phyloP scores from a whole-genome alignment of 768 basidiomycete genomes.

The Macrocybe gigantea region DNA sequence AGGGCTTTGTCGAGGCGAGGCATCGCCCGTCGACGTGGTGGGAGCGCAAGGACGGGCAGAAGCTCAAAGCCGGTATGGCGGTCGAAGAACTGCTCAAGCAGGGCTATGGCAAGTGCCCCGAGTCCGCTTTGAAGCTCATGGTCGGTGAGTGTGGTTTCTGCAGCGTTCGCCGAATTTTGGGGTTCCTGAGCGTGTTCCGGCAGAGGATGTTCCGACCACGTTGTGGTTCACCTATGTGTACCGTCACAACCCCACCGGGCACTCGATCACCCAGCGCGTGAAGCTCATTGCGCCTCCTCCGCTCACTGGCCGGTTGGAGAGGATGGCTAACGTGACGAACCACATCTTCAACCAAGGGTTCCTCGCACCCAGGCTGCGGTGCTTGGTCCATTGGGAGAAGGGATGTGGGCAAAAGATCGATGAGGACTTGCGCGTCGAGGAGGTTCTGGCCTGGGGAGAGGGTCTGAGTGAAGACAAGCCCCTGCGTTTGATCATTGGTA shows the following conservation, averaged over 20 bases:
- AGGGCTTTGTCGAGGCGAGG: slow-evolving; percentile 41
- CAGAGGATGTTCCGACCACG: slow-evolving; percentile 33
- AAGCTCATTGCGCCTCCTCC: slow-evolving; percentile 25
- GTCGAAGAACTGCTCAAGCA: slow-evolving; percentile 30
- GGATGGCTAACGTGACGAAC: slow-evolving; percentile 42
- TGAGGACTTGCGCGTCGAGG: slow-evolving; percentile 18
- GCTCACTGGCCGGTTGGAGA: slow-evolving; percentile 22
- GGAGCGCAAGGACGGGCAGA: slow-evolving; percentile 33
- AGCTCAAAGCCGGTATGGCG: slow-evolving; percentile 25
- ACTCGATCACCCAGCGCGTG: slow-evolving; percentile 35
- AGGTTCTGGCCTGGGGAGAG: slow-evolving; percentile 22
- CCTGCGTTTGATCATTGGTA: slow-evolving; percentile 31
- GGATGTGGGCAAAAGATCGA: slow-evolving; percentile 26
- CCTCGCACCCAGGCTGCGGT: slow-evolving; percentile 25
- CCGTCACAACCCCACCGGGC: slow-evolving; percentile 21
- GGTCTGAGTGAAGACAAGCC: slow-evolving; percentile 29
- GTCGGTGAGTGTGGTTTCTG: slow-evolving; percentile 28
- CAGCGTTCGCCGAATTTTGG: neutral
- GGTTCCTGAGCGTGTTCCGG: neutral
- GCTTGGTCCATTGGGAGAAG: slow-evolving; percentile 36
- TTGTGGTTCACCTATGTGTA: slow-evolving; percentile 43
- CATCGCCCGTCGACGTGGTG: slow-evolving; percentile 37
- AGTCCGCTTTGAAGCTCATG: slow-evolving; percentile 38
- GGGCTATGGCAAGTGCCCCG: slow-evolving; percentile 36
- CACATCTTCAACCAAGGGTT: slow-evolving; percentile 37